phyloP scores from a whole-genome alignment of 495 filamentous ascomycete genomes.

The Amorphotheca resinae region DNA sequence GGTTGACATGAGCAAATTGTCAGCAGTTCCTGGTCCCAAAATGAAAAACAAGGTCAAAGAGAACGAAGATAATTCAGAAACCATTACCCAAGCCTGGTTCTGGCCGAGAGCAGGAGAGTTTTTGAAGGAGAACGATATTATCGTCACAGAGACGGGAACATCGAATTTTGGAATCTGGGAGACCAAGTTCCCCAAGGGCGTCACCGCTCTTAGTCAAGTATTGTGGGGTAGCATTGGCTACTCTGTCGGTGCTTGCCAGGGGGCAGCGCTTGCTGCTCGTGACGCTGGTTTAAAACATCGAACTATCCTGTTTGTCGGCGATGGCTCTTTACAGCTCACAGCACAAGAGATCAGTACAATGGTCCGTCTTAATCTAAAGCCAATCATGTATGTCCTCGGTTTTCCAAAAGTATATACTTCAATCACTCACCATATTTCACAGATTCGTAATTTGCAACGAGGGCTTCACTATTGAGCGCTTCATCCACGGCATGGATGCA shows the following conservation, averaged over 20 bases:
- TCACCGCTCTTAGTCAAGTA: slow-evolving; percentile 70
- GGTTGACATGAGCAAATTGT: slow-evolving; percentile 45
- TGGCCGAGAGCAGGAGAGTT: slow-evolving; percentile 76
- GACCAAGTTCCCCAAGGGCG: slow-evolving; percentile 62
- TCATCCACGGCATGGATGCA: slow-evolving; percentile 64
- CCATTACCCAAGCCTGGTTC: slow-evolving; percentile 74
- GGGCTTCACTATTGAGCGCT: slow-evolving; percentile 66
- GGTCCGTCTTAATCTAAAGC: slow-evolving; percentile 60
- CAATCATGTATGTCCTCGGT: slow-evolving; percentile 52
- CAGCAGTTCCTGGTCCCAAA: slow-evolving; percentile 28
- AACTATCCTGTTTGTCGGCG: slow-evolving; percentile 76
- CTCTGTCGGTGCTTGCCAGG: slow-evolving; percentile 66
- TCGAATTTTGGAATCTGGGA: slow-evolving; percentile 87
- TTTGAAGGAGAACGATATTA: slow-evolving; percentile 60
- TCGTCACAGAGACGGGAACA: slow-evolving; percentile 84
- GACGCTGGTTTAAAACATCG: slow-evolving; percentile 43
- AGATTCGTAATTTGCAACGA: slow-evolving; percentile 68
- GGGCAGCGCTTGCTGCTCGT: slow-evolving; percentile 57
- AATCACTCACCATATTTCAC: too few species aligned
- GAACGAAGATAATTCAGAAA: slow-evolving; percentile 41
- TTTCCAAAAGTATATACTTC: too few species aligned
- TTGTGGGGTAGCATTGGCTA: slow-evolving; percentile 87
- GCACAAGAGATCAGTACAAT: slow-evolving; percentile 81
- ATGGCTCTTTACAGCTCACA: slow-evolving; percentile 78
- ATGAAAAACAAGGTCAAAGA: slow-evolving; percentile 28